phyloP scores from a whole-genome alignment of 2,329 filamentous ascomycete species.

The Parastagonospora avenae region DNA sequence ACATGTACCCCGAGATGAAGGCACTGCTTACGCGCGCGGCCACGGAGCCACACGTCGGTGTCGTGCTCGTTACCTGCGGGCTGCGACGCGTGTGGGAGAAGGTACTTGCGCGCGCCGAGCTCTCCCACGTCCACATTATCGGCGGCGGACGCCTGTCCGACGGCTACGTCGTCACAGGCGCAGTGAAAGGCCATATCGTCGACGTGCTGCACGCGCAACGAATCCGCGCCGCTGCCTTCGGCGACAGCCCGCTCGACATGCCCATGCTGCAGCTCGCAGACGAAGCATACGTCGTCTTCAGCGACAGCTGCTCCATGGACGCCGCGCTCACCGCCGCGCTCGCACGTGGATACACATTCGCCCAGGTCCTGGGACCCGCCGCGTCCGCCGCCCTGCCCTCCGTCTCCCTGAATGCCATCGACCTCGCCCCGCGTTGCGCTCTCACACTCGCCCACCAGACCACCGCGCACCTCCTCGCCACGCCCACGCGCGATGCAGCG shows the following conservation, averaged over 20 bases:
- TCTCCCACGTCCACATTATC: constrained; percentile 58
- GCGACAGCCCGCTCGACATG: constrained; percentile 65
- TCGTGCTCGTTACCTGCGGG: constrained; percentile 62
- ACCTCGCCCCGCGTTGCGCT: too few relatives aligned
- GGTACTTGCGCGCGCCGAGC: constrained; percentile 52
- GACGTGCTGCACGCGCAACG: constrained; percentile 43
- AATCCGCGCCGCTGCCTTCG: constrained; percentile 60
- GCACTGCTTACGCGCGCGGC: constrained; percentile 48
- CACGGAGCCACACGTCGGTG: constrained; percentile 47
- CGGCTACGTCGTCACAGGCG: constrained; percentile 57
- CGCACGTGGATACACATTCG: constrained; percentile 46
- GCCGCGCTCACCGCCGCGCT: constrained; percentile 51
- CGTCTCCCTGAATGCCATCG: constrained; percentile 49
- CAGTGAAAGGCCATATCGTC: constrained; percentile 58
- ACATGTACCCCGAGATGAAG: constrained; percentile 56
- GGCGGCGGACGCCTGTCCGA: constrained; percentile 57
- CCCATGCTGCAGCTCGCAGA: constrained; percentile 62
- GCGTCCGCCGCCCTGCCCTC: constrained; percentile 51
- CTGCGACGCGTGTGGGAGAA: constrained; percentile 61
- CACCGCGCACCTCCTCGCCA: too few relatives aligned
- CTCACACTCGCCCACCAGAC: too few relatives aligned
- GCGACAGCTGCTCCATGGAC: constrained; percentile 62
- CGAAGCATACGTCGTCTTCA: constrained; percentile 61
- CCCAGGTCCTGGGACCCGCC: constrained; percentile 56
- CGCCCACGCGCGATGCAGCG: too few relatives aligned